Evolutionary conservation across 2,329 filamentous ascomycete genomes (phyloP), one percentile per base, ranked within the genome.

Genomic region (Fusarium hainanense): DNA sequence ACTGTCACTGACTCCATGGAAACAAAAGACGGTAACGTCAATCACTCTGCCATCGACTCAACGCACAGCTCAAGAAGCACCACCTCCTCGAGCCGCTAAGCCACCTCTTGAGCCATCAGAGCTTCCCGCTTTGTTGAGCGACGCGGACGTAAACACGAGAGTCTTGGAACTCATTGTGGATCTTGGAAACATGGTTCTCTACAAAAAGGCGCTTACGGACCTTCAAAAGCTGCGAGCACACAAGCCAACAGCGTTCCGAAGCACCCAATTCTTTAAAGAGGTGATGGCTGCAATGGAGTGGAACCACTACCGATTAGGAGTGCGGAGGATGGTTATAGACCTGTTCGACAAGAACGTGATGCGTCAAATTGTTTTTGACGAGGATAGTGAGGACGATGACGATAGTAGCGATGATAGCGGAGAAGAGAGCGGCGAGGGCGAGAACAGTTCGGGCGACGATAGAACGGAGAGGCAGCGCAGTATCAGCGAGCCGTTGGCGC

Each of bases 261-360:
- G 92, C 74, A 88, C 91, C 7, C 85, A 86, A 7, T 87, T 99
- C 43, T 98, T 98, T 82, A 90, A 90, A 71, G 93, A 94, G 76
- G 90, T 96, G 48, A 90, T 99, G 84, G 88, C 89, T 11, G 85
- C 98, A 50, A 85, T 99, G 63, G 94, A 98, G 79, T 90, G 89
- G 71, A 95, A 97, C 74, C 93, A 97, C 77, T 98, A 96, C 80
- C 89, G 94, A 23, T 86, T 99, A 4, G 91, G 91, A 2, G 92
- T 97, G 28, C 91, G 95, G 66, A 90, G 95, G 47, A 94, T 97
- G 81, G 92, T 97, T 37, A 90, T 98, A 63, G 96, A 98, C 77
- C 82, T 99, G 23, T 99, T 99, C 75, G 95, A 98, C 76, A 96
- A 95, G 80, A 90, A 88, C 63, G 93, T 98, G 44, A 85, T 98